phyloP scores from a whole-genome alignment of 75 land plant species.

The Cupressus sempervirens region DNA sequence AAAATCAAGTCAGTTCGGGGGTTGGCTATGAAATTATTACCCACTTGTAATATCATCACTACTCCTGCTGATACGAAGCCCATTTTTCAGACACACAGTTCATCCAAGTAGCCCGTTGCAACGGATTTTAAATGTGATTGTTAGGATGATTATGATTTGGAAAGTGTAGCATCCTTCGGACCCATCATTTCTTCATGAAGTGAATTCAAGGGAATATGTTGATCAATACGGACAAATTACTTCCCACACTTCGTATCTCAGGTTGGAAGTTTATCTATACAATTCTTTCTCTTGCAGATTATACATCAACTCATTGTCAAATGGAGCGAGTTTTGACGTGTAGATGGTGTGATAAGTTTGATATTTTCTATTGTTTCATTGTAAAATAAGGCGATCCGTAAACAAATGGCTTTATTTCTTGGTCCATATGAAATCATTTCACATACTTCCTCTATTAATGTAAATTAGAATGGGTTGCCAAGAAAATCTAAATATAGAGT shows the following conservation, averaged over 20 bases:
- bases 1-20: constrained; percentile 67
- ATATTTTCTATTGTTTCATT: too few species aligned
- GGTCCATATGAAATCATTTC: too few species aligned
- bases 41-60: constrained; percentile 35
- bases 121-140: constrained; percentile 50
- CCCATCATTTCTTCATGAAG: constrained; percentile 57
- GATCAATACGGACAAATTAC: constrained; percentile 38
- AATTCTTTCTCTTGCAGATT: too few species aligned
- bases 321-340: too few species aligned
- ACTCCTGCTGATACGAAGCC: constrained; percentile 63
- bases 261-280: constrained; percentile 20
- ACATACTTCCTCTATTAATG: too few species aligned
- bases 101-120: constrained; percentile 73
- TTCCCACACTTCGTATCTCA: constrained; percentile 39
- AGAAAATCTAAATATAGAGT: too few species aligned
- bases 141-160: constrained; percentile 51
- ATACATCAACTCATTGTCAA: too few species aligned
- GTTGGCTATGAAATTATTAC: constrained; percentile 51
- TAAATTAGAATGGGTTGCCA: too few species aligned
- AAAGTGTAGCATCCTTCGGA: constrained; percentile 29
- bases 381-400: too few species aligned
- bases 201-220: constrained; percentile 45
- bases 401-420: too few species aligned
- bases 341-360: too few species aligned
- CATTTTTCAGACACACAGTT: constrained; percentile 54